Conservation (phyloP, 2,329 filamentous ascomycete genomes). For the Pseudocercospora macadamiae region DNA sequence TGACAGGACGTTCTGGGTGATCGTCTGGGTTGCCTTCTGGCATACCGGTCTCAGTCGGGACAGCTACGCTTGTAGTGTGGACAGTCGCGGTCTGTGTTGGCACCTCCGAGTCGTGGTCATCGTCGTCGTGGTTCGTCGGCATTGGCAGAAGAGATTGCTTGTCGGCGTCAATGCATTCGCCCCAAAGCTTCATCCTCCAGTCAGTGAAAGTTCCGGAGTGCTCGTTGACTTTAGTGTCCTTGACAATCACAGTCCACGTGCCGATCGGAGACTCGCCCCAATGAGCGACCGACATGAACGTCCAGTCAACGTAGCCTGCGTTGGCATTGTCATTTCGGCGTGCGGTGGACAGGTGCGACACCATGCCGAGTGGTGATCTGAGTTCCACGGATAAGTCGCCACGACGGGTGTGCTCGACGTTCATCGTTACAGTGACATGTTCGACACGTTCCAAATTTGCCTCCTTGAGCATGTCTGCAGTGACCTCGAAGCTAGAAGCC, state of each 20-base stretch:
- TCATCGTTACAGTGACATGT: conserved; percentile 98
- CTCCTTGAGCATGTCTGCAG: conserved; percentile 73
- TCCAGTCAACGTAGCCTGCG: conserved; percentile 88
- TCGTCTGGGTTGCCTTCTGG: conserved; percentile 49
- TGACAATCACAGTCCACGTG: conserved; percentile 88
- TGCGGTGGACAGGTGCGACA: conserved; percentile 80
- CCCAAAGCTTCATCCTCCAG: conserved; percentile 94
- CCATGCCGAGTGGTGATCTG: conserved; percentile 76
- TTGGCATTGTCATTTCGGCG: conserved; percentile 69
- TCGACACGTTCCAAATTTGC: conserved; percentile 87
- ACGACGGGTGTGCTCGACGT: conserved; percentile 81
- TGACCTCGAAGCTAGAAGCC: conserved; percentile 79
- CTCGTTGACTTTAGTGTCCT: conserved; percentile 78
- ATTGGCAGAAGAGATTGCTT: conserved; percentile 77
- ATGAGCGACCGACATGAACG: conserved; percentile 97
- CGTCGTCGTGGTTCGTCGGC: conserved; percentile 80
- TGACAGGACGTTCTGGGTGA: conserved; percentile 57
- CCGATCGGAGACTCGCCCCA: conserved; percentile 91
- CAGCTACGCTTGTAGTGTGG: conserved; percentile 60
- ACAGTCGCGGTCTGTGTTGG: conserved; percentile 59
- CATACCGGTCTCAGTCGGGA: conserved; percentile 51
- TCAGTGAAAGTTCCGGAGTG: conserved; percentile 79
- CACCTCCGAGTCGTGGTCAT: conserved; percentile 73
- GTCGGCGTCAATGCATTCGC: conserved; percentile 76
- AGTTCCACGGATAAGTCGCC: conserved; percentile 93